phyloP scores from a whole-genome alignment of 2,329 filamentous ascomycete genomes.

The Beauveria rudraprayagi region DNA sequence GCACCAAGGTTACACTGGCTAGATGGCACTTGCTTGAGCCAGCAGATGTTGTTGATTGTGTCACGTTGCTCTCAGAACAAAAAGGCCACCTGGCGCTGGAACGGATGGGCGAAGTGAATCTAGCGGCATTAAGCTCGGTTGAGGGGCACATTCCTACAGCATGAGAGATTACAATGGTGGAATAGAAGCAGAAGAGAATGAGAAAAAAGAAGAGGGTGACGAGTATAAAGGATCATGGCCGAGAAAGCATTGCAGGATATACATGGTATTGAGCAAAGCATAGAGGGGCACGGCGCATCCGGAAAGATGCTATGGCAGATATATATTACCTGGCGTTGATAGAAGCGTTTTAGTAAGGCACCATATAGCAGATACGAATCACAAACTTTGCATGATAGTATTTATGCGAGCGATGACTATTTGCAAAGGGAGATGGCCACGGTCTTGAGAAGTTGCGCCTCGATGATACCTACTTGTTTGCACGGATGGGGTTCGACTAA shows the following conservation, averaged over 20 bases:
- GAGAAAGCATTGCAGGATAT: constrained; percentile 10
- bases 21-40: constrained; percentile 87
- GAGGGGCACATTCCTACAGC: constrained; percentile 41
- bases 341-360: constrained; percentile 5
- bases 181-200: background rate
- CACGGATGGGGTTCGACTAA: background rate
- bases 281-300: constrained; percentile 9
- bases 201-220: background rate
- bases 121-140: constrained; percentile 45
- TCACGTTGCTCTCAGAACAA: constrained; percentile 47
- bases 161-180: background rate
- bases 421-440: background rate
- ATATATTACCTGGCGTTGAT: constrained; percentile 8
- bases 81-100: constrained; percentile 28
- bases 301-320: constrained; percentile 1
- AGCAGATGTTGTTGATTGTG: constrained; percentile 70
- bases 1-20: constrained; percentile 84
- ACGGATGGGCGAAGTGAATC: constrained; percentile 43
- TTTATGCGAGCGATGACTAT: background rate
- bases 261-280: constrained; percentile 9
- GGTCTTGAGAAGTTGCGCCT: background rate
- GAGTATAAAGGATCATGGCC: background rate
- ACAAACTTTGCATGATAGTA: background rate
- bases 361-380: background rate
- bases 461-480: background rate